Evolutionary conservation across 2,329 filamentous ascomycete species (phyloP), one percentile per base, ranked within the genome.

Genomic region (Colletotrichum tropicicola): DNA sequence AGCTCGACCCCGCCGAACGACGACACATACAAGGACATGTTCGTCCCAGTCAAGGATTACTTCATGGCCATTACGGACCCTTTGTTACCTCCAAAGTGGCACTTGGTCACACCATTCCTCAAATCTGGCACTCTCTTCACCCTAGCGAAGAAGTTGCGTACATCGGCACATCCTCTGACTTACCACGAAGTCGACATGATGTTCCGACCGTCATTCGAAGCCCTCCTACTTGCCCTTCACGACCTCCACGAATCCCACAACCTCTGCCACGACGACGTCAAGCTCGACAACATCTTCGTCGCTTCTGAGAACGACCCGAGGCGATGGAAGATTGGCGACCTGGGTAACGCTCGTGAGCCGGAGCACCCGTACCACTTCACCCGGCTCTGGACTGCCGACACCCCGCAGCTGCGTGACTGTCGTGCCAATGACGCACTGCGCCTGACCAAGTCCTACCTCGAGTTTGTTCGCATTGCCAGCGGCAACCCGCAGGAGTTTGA

Each of bases 211-310:
- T 75, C 74, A 0, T 65, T 77, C 35, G 68, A 77, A 27, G 57
- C 68, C 4, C 65, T 77, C 7, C 68, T 77, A 9, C 58, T 60
- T 3, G 70, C 69, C 1, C 68, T 76, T n/a, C 65, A 67, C 27
- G 35, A 47, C 19, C 72, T 77, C 47, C 75, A 77, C 65, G 45
- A 23, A 9, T 21, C 66, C 2, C 59, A 70, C 15, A 47, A 67
- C 6, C 69, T 76, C 2, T 77, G 75, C 39, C 74, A 77, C 57
- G 75, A 77, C 45, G 75, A 77, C 44, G 63, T 77, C 52, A 77
- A 77, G 61, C 64, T 70, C 7, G 73, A 73, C 54, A 77, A 77
- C 37, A 72, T 77, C 49, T 74, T 77, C 51, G 63, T 75, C 12
- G 65, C 65, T 1, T 68, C 67, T 2, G 53, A 48, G 15, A 2